Conservation (phyloP, 441 rosid genomes). For the Kokia cookei region DNA sequence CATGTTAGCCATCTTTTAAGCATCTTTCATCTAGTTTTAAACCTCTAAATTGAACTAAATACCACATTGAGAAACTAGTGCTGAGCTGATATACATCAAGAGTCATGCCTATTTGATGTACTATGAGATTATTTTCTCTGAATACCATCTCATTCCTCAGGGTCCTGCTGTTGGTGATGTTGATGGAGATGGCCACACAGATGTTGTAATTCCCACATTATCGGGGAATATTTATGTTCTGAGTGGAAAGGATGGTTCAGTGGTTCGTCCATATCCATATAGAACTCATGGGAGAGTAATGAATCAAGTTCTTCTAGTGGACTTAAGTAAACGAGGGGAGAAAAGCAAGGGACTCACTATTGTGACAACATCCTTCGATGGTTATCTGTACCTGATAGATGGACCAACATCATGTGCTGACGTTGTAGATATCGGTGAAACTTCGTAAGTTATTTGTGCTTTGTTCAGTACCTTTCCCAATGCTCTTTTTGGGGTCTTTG, state of each 20-base stretch:
- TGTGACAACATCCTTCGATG: slow-evolving; percentile 95
- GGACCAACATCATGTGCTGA: slow-evolving; percentile 98
- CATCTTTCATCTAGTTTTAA: neutral
- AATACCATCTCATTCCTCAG: slow-evolving; percentile 35
- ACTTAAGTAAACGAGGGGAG: slow-evolving; percentile 76
- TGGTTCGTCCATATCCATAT: slow-evolving; percentile 89
- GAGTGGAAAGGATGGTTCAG: slow-evolving; percentile 92
- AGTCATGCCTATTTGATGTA: neutral
- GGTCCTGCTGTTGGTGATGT: slow-evolving; percentile 93
- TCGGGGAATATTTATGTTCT: slow-evolving; percentile 95
- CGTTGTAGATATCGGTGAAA: slow-evolving; percentile 98
- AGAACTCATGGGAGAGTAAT: slow-evolving; percentile 98
- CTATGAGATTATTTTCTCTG: slow-evolving; percentile 5
- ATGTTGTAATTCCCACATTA: slow-evolving; percentile 87
- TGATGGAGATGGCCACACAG: slow-evolving; percentile 95
- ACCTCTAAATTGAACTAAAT: neutral
- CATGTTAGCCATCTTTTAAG: neutral
- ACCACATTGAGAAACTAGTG: neutral
- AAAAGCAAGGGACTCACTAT: slow-evolving; percentile 87
- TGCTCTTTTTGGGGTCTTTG: neutral
- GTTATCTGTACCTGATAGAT: slow-evolving; percentile 94
- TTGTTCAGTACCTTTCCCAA: neutral
- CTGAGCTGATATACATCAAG: neutral
- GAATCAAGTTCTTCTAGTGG: slow-evolving; percentile 97
- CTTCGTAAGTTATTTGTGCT: slow-evolving; percentile 62